Conservation (phyloP, 768 basidiomycete genomes). For the Paxillus rubicundulus region DNA sequence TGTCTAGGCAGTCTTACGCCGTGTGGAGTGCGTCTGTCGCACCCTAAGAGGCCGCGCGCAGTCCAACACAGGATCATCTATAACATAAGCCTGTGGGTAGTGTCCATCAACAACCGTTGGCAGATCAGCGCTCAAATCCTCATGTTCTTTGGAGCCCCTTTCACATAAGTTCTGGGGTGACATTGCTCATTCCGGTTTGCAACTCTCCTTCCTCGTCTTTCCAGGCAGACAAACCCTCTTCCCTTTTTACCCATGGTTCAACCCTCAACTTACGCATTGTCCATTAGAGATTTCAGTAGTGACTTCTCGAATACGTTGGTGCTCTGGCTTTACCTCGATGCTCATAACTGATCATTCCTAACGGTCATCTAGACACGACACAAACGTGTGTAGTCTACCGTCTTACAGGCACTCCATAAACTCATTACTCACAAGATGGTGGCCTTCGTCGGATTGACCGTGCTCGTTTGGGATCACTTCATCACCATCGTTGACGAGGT, state of each 20-base stretch:
- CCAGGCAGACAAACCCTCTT: background rate
- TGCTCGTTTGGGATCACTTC: constrained; percentile 49
- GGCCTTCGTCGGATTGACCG: constrained; percentile 48
- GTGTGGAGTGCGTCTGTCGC: background rate
- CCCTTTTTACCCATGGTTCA: constrained; percentile 5
- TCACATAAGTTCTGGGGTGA: background rate
- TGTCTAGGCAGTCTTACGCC: background rate
- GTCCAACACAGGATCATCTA: background rate
- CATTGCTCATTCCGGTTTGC: background rate
- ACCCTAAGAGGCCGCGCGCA: background rate
- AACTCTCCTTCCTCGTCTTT: background rate
- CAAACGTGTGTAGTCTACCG: constrained; percentile 6
- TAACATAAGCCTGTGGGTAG: background rate
- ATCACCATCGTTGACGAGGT: constrained; percentile 40
- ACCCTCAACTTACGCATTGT: background rate
- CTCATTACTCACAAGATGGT: constrained; percentile 38
- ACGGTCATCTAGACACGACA: constrained; percentile 1
- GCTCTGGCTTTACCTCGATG: background rate
- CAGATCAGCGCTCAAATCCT: background rate
- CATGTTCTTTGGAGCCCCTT: background rate
- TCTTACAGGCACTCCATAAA: background rate
- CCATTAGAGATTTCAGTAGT: background rate
- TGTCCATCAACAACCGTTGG: too few relatives aligned
- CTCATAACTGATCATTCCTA: background rate
- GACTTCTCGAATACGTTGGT: background rate